Conservation (phyloP, 306 rosid genomes). For the Rosa persica region DNA sequence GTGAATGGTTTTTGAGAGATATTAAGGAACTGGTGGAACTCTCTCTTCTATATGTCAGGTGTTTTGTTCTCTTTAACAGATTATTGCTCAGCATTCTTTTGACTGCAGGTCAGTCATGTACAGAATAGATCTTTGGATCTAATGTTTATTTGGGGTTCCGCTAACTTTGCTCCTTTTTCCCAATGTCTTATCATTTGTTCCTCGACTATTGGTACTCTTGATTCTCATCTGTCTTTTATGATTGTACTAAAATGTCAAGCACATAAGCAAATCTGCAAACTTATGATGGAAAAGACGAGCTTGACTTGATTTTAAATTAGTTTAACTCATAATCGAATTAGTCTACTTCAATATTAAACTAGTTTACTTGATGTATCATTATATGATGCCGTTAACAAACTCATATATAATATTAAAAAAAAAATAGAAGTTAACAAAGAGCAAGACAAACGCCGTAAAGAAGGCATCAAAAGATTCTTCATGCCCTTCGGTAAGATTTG, state of each 20-base stretch:
- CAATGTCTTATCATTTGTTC: not conserved
- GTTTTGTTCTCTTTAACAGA: not conserved
- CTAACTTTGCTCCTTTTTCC: not conserved
- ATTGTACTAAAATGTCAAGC: not conserved
- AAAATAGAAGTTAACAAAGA: no score
- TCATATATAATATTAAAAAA: no score
- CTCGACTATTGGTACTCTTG: not conserved
- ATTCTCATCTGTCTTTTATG: not conserved
- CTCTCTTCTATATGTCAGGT: not conserved
- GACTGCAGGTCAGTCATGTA: slow-evolving; percentile 23
- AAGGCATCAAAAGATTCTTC: no score
- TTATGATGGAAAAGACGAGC: no score
- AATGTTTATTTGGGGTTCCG: slow-evolving; percentile 11
- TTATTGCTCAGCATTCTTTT: slow-evolving; percentile 25
- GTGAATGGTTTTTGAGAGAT: slow-evolving; percentile 16
- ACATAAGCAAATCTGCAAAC: no score
- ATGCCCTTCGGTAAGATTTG: no score
- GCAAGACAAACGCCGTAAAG: no score
- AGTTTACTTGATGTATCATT: no score
- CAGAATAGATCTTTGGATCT: slow-evolving; percentile 7
- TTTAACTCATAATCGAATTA: no score
- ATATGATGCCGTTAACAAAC: no score
- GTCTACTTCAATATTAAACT: no score
- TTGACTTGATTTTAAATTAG: no score
- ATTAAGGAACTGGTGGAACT: not conserved